Base-by-base conservation (phyloP, 352 stramenopile species). In the Phytophthora melonis region DNA sequence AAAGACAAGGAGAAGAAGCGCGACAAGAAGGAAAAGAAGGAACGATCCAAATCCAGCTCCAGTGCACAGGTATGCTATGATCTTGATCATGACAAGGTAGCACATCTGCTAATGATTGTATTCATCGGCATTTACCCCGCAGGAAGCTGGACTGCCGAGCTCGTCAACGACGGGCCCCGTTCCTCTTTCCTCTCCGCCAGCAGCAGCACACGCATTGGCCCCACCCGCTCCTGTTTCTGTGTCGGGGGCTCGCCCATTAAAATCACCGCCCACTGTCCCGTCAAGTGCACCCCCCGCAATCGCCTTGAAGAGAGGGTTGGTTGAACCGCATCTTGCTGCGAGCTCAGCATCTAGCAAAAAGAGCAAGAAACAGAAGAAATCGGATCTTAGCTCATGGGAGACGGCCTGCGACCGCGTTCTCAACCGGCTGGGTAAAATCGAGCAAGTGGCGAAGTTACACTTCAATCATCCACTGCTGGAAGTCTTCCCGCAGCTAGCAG, bases 281-380 rank as follows among this genome's bases (percentile, higher is more conserved):
- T 30, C 65, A 53, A 57, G 30, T 62, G 18, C 50, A 55, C 9
- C 62, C n/a, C 19, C 67, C 55, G 45, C 47, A 25, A 62, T 85
- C 16, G 75, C 58, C 21, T 81, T 72, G 3, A 91, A 92, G 53
- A 63, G 81, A 65, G 76, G 80, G 18, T 41, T 72, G 32, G 66
- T 70, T 18, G 68, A 83, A 11, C 54, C 68, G 6, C 68, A 80
- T 14, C 58, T 74, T 25, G 52, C 72, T 23, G 68, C 68, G 16
- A 75, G 60, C 23, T 80, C 74, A 10, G 66, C 68, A 21, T 73
- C 69, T 23, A 81, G 66, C 68, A 92, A 90, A 65, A 89, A 82
- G 49, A 84, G 70, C 66, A 92, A 92, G 68, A 93, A 90, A 49
- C 89, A 80, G 56, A 93, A 94, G 73, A 93, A 93, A 58, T 87